Evolutionary conservation across 2,329 filamentous ascomycete species (phyloP).

Genomic region (Ophiostoma novo-ulmi): DNA sequence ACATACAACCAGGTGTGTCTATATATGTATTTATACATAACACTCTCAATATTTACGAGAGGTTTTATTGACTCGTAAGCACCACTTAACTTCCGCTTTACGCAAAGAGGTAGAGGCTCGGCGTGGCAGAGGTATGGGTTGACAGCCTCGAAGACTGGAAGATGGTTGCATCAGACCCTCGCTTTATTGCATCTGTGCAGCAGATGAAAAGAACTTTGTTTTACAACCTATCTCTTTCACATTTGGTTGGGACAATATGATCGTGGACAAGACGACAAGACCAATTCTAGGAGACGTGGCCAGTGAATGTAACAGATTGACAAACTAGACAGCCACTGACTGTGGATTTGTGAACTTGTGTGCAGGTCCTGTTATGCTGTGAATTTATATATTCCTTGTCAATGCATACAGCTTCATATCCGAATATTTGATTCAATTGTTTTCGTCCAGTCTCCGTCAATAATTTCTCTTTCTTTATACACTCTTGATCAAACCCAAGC

Average conservation of each 20-base stretch:
- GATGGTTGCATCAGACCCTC: background rate
- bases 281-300: too few relatives aligned
- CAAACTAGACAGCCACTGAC: background rate
- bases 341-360: too few relatives aligned
- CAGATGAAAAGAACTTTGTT: background rate
- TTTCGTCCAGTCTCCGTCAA: background rate
- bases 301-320: background rate
- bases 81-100: too few relatives aligned
- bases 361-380: too few relatives aligned
- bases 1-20: too few relatives aligned
- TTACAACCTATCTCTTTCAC: background rate
- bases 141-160: background rate
- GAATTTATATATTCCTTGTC: too few relatives aligned
- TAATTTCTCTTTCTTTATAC: background rate
- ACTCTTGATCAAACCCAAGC: background rate
- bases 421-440: background rate
- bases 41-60: too few relatives aligned
- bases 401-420: background rate
- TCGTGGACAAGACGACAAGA: background rate
- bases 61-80: background rate
- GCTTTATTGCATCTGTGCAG: background rate
- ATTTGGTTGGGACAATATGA: background rate
- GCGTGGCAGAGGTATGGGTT: background rate
- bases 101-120: too few relatives aligned
- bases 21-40: too few relatives aligned